These are phyloP conservation scores for Ogataea corticis DNA, from an alignment of 805 yeast genomes.

Conservation along the genomic window DNA sequence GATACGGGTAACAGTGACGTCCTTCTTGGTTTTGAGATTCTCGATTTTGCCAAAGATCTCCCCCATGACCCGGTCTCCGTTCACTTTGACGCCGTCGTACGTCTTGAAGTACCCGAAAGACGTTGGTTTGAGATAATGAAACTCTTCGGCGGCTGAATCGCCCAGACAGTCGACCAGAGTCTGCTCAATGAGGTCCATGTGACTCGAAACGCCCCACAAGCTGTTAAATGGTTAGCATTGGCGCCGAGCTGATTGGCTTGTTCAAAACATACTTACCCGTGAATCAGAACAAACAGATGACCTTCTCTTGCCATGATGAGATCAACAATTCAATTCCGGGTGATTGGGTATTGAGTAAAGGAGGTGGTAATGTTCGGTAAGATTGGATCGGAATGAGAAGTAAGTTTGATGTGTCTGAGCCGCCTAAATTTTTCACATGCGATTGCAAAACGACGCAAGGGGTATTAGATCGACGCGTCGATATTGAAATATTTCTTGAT, in stretches of 20 bases:
- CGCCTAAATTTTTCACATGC: neutral
- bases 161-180: slow-evolving; percentile 40
- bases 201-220: slow-evolving; percentile 67
- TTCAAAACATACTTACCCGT: slow-evolving; percentile 53
- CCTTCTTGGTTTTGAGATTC: slow-evolving; percentile 33
- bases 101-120: slow-evolving; percentile 73
- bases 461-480: neutral
- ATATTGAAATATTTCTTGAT: neutral
- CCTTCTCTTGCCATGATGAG: slow-evolving; percentile 19
- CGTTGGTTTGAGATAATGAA: slow-evolving; percentile 50
- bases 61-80: slow-evolving; percentile 67
- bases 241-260: neutral
- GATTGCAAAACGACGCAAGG: neutral
- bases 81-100: slow-evolving; percentile 78
- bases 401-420: neutral
- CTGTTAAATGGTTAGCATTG: slow-evolving; percentile 10
- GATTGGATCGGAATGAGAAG: neutral
- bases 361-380: neutral
- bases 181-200: slow-evolving; percentile 49
- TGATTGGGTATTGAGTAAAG: neutral
- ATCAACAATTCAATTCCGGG: too few relatives aligned
- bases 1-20: slow-evolving; percentile 46
- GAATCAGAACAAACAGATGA: slow-evolving; percentile 72
- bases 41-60: slow-evolving; percentile 56
- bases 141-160: slow-evolving; percentile 38